Evolutionary conservation across 306 rosid genomes (phyloP).

Genomic region (Castanospermum australe): DNA sequence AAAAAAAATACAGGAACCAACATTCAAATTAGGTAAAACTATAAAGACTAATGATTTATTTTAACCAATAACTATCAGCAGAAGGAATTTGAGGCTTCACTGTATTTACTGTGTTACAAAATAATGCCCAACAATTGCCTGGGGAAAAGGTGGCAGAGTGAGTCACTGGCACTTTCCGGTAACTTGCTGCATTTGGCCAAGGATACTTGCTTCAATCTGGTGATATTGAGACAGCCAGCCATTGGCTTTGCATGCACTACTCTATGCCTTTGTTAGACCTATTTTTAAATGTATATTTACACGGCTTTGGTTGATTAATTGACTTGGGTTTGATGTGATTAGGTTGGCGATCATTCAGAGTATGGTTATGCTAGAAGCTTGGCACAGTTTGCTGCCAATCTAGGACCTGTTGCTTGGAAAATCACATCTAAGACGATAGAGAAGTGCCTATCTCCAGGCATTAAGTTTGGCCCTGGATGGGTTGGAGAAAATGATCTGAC

Average conservation of each 20-base stretch:
- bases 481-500: constrained; percentile 56
- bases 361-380: constrained; percentile 65
- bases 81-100: background rate
- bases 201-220: background rate
- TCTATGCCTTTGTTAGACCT: constrained; percentile 5
- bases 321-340: constrained; percentile 32
- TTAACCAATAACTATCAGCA: too few relatives aligned
- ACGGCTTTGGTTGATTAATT: constrained; percentile 9
- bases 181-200: background rate
- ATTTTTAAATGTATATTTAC: background rate
- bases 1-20: too few relatives aligned
- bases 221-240: background rate
- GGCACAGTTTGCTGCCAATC: constrained; percentile 60
- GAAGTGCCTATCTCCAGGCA: constrained; percentile 48
- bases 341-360: constrained; percentile 67
- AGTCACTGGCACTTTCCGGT: background rate
- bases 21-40: too few relatives aligned
- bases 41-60: too few relatives aligned
- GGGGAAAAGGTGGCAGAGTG: background rate
- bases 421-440: constrained; percentile 53
- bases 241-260: background rate
- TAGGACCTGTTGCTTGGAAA: constrained; percentile 61
- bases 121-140: background rate
- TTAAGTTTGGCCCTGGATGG: constrained; percentile 65
- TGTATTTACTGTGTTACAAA: background rate